These are phyloP conservation scores for Lactifluus subvellereus DNA, from an alignment of 768 basidiomycete genomes.

Conservation along the genomic window DNA sequence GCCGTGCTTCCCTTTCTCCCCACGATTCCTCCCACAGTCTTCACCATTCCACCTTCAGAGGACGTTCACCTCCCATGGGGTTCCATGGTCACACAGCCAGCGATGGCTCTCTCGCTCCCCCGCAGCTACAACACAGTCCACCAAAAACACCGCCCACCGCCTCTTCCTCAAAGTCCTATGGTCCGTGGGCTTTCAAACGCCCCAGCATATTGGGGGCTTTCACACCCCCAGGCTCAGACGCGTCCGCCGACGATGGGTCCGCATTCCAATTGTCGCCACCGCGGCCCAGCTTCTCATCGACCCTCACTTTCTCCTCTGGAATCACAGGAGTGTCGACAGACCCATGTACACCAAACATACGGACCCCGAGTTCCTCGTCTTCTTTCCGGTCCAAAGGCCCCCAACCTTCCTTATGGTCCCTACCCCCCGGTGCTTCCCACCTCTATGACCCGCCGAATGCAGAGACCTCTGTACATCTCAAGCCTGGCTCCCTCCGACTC, in stretches of 20 bases:
- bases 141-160: constrained; percentile 2
- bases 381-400: constrained; percentile 33
- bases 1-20: constrained; percentile 35
- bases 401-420: constrained; percentile 36
- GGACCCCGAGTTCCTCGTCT: constrained; percentile 33
- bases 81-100: constrained; percentile 38
- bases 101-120: constrained; percentile 9
- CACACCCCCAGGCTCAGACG: constrained; percentile 35
- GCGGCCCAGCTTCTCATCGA: constrained; percentile 26
- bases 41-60: constrained; percentile 25
- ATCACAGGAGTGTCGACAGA: constrained; percentile 23
- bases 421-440: constrained; percentile 37
- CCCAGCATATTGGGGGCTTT: constrained; percentile 64
- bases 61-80: constrained; percentile 5
- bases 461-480: constrained; percentile 24
- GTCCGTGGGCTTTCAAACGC: constrained; percentile 31
- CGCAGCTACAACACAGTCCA: neutral
- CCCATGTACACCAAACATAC: constrained; percentile 28
- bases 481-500: constrained; percentile 31
- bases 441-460: constrained; percentile 35
- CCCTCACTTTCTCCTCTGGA: constrained; percentile 24
- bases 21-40: constrained; percentile 33
- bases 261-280: constrained; percentile 31
- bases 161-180: constrained; percentile 13
- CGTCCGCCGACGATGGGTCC: constrained; percentile 29